phyloP scores from a whole-genome alignment of 1,139 yeast species.

The Meyerozyma athensensis region DNA sequence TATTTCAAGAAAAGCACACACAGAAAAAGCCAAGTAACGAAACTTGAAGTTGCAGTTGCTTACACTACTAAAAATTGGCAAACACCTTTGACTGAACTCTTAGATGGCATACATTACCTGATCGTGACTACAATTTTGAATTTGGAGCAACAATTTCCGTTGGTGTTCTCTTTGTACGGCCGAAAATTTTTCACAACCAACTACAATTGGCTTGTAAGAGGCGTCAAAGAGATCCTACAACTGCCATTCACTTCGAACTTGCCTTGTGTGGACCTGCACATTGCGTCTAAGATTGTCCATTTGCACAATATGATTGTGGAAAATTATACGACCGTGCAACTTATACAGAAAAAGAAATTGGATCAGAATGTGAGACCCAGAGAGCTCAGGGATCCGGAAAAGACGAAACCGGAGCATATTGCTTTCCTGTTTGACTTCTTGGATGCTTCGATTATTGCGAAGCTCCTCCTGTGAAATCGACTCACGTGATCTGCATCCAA shows the following conservation, averaged over 20 bases:
- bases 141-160: constrained; percentile 29
- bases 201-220: constrained; percentile 14
- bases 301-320: neutral
- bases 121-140: constrained; percentile 25
- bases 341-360: neutral
- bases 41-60: neutral
- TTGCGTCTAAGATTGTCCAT: neutral
- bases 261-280: neutral
- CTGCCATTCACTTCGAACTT: neutral
- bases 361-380: too few species aligned
- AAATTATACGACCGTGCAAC: neutral
- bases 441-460: neutral
- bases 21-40: neutral
- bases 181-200: constrained; percentile 24
- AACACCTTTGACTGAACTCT: constrained; percentile 12
- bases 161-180: constrained; percentile 35
- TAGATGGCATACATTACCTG: constrained; percentile 25
- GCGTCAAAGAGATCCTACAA: neutral
- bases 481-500: neutral
- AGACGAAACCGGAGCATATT: neutral
- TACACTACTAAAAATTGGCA: constrained; percentile 7
- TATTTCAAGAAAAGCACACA: neutral
- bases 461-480: neutral
- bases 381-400: too few species aligned
- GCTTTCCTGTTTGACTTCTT: neutral